phyloP scores from a whole-genome alignment of 352 stramenopile genomes.

The Phytopythium montanum region DNA sequence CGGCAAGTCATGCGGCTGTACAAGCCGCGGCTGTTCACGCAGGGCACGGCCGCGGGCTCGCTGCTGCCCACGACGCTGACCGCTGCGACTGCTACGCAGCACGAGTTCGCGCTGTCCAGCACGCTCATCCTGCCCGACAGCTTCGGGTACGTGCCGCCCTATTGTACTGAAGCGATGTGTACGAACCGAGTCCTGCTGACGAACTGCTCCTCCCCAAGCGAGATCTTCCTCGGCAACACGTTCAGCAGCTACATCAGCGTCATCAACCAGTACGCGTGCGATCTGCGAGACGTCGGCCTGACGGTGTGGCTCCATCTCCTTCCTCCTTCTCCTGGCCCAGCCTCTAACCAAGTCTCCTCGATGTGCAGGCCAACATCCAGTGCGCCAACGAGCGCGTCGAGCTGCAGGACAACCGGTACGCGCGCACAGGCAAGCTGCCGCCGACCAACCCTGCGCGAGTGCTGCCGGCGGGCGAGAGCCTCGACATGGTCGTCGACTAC shows the following conservation, averaged over 20 bases:
- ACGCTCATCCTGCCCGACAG: slow-evolving; percentile 89
- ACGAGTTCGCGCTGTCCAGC: slow-evolving; percentile 86
- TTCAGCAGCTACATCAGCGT: slow-evolving; percentile 93
- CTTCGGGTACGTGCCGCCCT: slow-evolving; percentile 58
- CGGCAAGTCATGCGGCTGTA: slow-evolving; percentile 87
- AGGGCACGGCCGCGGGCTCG: slow-evolving; percentile 43
- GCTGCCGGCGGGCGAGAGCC: slow-evolving; percentile 60
- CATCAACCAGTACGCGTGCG: slow-evolving; percentile 86
- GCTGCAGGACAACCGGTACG: slow-evolving; percentile 73
- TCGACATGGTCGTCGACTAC: slow-evolving; percentile 92
- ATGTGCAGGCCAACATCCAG: slow-evolving; percentile 74
- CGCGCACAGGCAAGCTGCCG: slow-evolving; percentile 57
- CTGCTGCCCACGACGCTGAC: slow-evolving; percentile 60
- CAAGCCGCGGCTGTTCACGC: slow-evolving; percentile 82
- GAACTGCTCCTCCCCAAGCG: slow-evolving; percentile 28
- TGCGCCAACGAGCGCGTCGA: slow-evolving; percentile 78
- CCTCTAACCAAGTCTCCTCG: background rate
- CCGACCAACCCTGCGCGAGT: slow-evolving; percentile 75
- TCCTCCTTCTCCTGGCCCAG: background rate
- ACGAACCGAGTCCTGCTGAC: too few relatives aligned
- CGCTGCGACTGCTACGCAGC: slow-evolving; percentile 38
- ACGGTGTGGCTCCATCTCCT: slow-evolving; percentile 24
- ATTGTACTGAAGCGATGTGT: background rate
- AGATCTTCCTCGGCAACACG: slow-evolving; percentile 91
- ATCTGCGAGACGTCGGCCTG: slow-evolving; percentile 70